Conservation (phyloP, 148 eudicot genomes). For the Rhododendron ferrugineum region DNA sequence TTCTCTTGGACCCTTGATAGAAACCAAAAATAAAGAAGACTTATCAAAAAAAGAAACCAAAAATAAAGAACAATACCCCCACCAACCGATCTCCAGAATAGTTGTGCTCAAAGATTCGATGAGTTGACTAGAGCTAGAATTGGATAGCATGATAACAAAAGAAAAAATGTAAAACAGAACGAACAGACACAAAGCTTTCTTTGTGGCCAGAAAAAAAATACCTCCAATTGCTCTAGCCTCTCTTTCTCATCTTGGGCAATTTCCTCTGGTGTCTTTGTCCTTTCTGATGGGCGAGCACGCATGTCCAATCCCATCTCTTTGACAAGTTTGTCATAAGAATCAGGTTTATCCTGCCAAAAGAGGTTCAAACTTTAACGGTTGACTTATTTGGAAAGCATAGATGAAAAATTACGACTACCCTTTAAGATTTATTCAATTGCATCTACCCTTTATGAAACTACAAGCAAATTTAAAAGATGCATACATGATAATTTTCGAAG, state of each 20-base stretch:
- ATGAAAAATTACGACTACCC: background rate
- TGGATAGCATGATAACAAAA: background rate
- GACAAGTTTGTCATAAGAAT: constrained; percentile 72
- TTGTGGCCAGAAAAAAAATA: constrained; percentile 15
- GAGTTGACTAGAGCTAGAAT: background rate
- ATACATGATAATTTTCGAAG: background rate
- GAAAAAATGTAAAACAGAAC: background rate
- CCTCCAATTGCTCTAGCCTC: constrained; percentile 83
- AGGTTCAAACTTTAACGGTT: background rate
- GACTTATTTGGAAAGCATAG: background rate
- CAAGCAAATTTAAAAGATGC: background rate
- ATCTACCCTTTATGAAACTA: background rate
- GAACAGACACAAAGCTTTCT: background rate
- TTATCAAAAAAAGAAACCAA: background rate
- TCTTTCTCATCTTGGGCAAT: constrained; percentile 92
- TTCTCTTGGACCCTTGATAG: background rate
- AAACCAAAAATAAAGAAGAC: background rate
- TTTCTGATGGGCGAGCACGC: constrained; percentile 83
- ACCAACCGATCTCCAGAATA: background rate
- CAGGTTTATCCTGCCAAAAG: constrained; percentile 66
- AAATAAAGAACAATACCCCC: background rate
- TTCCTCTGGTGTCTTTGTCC: constrained; percentile 95
- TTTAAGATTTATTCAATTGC: background rate
- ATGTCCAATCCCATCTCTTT: constrained; percentile 65
- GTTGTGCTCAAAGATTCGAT: background rate